Evolutionary conservation across 169 alveolate species (phyloP), one percentile per base, ranked within the genome.

Genomic region (Toxoplasma gondii): DNA sequence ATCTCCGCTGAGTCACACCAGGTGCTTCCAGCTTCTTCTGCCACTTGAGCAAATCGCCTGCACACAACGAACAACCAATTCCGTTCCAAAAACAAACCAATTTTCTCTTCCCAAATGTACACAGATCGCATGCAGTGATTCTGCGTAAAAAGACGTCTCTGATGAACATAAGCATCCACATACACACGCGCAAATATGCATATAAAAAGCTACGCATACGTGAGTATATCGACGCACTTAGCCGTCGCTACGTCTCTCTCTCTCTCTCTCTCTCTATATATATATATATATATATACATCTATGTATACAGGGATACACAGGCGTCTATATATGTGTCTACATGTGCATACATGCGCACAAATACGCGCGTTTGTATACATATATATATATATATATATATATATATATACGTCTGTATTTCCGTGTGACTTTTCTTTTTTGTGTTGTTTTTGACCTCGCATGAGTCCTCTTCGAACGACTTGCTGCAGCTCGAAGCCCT

Each of bases 21-120:
- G 84, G 84, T 12, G 44, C 84, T n/a, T 74, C 84, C 9, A 74
- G 84, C 44, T 74, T 74, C 84, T 74, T 74, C 44, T 74, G 84
- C 84, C 84, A 74, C 84, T 74, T 74, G 44, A 74, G 84, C 43
- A 74, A n/a, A 74, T 74, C 84, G 49, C 84, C 84, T 74, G 84
- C 84, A 74, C 2, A 22, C 17, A 74, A 34, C 5, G 41, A 69
- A 5, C 10, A 7, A 69, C 82, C 31, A 69, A 22, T 34, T 17
- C n/a, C n/a, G n/a, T n/a, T n/a, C n/a, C 9, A 53, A 9, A 53
- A 53, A 53, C 67, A 53, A 53, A 53, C 19, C 67, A 19, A 27
- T 27, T 64, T 64, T 64, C 74, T 64, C 29, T 31, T 64, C 31
- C 22, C 74, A 16, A 64, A 31, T 31, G 24, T 31, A 64, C 24